Conservation (phyloP, 2,329 filamentous ascomycete genomes). For the Pseudocercospora fijiensis region DNA sequence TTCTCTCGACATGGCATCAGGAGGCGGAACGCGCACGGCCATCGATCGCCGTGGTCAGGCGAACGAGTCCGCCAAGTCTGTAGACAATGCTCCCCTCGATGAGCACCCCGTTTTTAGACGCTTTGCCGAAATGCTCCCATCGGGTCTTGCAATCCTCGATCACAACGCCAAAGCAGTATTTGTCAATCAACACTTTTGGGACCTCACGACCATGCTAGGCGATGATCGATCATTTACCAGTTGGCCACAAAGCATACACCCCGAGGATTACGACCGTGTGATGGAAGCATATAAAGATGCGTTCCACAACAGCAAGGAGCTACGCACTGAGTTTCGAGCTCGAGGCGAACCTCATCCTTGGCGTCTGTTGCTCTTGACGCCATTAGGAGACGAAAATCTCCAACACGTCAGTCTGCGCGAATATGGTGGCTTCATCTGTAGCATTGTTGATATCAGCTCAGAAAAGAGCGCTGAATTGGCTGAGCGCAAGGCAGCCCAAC, state of each 20-base stretch:
- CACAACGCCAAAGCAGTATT: constrained; percentile 47
- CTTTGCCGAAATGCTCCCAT: constrained; percentile 44
- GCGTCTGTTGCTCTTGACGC: constrained; percentile 46
- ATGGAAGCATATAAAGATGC: constrained; percentile 47
- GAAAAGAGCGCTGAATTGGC: constrained; percentile 47
- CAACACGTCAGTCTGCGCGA: constrained; percentile 34
- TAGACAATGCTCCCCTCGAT: constrained; percentile 32
- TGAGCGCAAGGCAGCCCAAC: constrained; percentile 45
- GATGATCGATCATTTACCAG: constrained; percentile 44
- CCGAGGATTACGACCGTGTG: constrained; percentile 46
- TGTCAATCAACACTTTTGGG: constrained; percentile 49
- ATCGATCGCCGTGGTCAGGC: constrained; percentile 4
- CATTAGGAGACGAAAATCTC: constrained; percentile 43
- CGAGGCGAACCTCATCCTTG: constrained; percentile 38
- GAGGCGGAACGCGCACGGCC: constrained; percentile 7
- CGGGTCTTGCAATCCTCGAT: constrained; percentile 48
- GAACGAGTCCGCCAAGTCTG: constrained; percentile 1
- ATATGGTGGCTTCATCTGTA: constrained; percentile 48
- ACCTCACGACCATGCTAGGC: constrained; percentile 46
- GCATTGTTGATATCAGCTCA: constrained; percentile 48
- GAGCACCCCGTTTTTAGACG: constrained; percentile 32
- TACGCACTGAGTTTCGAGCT: constrained; percentile 47
- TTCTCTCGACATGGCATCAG: constrained; percentile 8
- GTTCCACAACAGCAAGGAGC: constrained; percentile 40
- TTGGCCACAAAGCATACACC: constrained; percentile 50